Percentiles rank a stretch among this genome's conserved stretches.
Conservation (phyloP, 164 flowering plant genomes). For the Magnolia changhungtana region DNA sequence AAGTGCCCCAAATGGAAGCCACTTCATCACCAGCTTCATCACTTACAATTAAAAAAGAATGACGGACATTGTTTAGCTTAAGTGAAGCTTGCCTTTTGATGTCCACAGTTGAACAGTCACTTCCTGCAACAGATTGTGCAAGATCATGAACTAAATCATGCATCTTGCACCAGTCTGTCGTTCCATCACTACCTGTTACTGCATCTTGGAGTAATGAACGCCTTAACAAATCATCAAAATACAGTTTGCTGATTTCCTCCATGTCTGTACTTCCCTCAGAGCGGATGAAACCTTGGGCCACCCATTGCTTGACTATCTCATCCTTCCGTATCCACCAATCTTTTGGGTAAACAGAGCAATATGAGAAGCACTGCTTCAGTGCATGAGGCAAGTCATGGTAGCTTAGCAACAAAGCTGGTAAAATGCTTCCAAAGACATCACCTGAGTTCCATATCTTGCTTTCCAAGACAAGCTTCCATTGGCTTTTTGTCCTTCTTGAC, state of each 20-base stretch:
- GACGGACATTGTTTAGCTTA: too few species aligned
- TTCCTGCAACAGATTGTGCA: too few species aligned
- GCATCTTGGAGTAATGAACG: slow-evolving; percentile 6
- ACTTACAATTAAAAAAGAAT: too few species aligned
- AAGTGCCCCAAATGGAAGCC: too few species aligned
- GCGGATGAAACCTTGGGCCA: slow-evolving; percentile 14
- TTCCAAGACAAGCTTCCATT: slow-evolving; percentile 14
- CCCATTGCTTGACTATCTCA: slow-evolving; percentile 18
- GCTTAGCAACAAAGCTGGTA: slow-evolving; percentile 16
- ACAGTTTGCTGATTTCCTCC: slow-evolving; percentile 14
- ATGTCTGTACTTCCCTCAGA: slow-evolving; percentile 3
- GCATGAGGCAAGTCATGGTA: slow-evolving; percentile 15
- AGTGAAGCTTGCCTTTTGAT: not conserved
- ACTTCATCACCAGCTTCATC: too few species aligned
- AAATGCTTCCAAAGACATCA: not conserved
- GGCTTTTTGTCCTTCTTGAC: not conserved
- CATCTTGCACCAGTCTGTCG: too few species aligned
- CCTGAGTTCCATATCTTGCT: slow-evolving; percentile 16
- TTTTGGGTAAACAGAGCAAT: slow-evolving; percentile 23
- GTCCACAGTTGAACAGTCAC: too few species aligned
- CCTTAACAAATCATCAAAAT: slow-evolving; percentile 12
- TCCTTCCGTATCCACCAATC: slow-evolving; percentile 6
- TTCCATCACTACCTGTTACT: not conserved
- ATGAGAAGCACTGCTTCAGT: slow-evolving; percentile 19
- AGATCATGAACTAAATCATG: too few species aligned